These are phyloP conservation scores for Ustulina deusta DNA, from an alignment of 2,329 filamentous ascomycete species.

Conservation along the genomic window DNA sequence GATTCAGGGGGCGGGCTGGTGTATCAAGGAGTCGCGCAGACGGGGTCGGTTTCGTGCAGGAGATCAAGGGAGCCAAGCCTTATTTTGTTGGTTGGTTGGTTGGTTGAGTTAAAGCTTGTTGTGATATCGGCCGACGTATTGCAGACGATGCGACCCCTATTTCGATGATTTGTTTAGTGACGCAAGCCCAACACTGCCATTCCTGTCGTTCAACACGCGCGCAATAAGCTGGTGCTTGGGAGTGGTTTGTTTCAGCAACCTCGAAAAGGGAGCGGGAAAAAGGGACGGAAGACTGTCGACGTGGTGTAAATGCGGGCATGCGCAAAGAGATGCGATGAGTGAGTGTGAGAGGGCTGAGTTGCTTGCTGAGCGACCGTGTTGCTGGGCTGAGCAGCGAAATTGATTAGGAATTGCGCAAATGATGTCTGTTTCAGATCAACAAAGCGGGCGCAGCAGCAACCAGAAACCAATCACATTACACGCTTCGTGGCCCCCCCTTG, in stretches of 20 bases:
- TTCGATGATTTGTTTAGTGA: neutral
- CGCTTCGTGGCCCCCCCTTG: neutral
- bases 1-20: conserved; percentile 13
- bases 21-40: conserved; percentile 36
- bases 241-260: conserved; percentile 14
- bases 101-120: conserved; percentile 14
- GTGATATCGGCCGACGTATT: neutral
- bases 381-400: conserved; percentile 12
- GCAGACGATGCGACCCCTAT: conserved; percentile 15
- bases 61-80: conserved; percentile 28
- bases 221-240: neutral
- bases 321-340: neutral
- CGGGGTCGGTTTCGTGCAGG: conserved; percentile 17
- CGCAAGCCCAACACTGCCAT: neutral
- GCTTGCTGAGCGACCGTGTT: neutral
- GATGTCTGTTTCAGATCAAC: conserved; percentile 42
- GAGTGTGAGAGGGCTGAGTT: conserved; percentile 4
- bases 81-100: conserved; percentile 14
- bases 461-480: conserved; percentile 32
- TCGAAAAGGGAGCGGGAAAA: conserved; percentile 6
- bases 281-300: too few species aligned
- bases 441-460: conserved; percentile 40
- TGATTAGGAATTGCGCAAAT: conserved; percentile 35
- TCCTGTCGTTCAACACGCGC: neutral
- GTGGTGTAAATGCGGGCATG: conserved; percentile 3